These are phyloP conservation scores for Wickerhamomyces sydowiorum DNA, from an alignment of 805 yeast species.

Conservation along the genomic window DNA sequence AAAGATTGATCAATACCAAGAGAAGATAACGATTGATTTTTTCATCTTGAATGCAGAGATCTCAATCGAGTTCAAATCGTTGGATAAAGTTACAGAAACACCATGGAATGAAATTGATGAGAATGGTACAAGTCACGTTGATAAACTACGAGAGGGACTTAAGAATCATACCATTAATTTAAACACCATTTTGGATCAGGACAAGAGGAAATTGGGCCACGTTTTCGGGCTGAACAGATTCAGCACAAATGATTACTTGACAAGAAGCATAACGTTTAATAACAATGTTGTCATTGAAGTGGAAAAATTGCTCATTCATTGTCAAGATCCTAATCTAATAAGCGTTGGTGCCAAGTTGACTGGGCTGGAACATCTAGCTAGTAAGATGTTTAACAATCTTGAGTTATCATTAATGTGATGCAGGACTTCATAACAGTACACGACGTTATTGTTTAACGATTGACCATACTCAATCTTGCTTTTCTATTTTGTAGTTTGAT, in stretches of 20 bases:
- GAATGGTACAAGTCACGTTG: conserved; percentile 49
- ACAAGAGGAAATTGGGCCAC: conserved; percentile 31
- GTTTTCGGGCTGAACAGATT: conserved; percentile 26
- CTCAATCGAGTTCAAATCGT: conserved; percentile 50
- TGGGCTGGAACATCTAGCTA: conserved; percentile 39
- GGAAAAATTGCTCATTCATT: conserved; percentile 52
- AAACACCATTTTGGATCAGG: conserved; percentile 32
- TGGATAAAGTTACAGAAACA: conserved; percentile 41
- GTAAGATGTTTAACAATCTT: conserved; percentile 20
- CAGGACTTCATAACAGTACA: neutral
- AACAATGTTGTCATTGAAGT: conserved; percentile 55
- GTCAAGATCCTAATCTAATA: conserved; percentile 63
- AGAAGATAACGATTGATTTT: conserved; percentile 46
- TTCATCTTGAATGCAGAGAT: conserved; percentile 58
- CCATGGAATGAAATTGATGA: conserved; percentile 61
- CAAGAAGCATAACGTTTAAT: conserved; percentile 57
- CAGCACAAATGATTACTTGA: conserved; percentile 46
- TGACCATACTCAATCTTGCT: conserved; percentile 19
- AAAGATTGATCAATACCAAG: conserved; percentile 26
- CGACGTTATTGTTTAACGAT: conserved; percentile 1
- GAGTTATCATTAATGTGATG: conserved; percentile 18
- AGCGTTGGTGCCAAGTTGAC: conserved; percentile 59
- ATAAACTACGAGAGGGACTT: conserved; percentile 49
- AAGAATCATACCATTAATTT: conserved; percentile 35
- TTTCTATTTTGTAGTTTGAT: conserved; percentile 22